A percentile compares a stretch with the other conserved stretches of the same genome.
Conservation (phyloP, 108 stramenopile species). For the Nannochloropsis gaditana region DNA sequence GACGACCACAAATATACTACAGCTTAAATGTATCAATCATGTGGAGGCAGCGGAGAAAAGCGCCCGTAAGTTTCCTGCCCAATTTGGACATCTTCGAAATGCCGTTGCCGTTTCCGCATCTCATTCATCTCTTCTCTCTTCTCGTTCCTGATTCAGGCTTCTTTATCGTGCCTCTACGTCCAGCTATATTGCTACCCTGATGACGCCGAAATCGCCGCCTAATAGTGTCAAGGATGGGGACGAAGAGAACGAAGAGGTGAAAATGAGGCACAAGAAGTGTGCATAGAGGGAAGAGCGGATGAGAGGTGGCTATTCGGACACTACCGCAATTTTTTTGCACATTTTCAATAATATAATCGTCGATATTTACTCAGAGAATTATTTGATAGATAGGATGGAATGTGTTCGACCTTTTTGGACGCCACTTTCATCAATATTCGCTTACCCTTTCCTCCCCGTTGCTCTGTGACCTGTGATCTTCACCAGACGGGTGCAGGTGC, state of each 20-base stretch:
- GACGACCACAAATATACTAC: no score
- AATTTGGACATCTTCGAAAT: background rate
- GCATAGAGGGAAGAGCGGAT: background rate
- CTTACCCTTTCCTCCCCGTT: no score
- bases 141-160: background rate
- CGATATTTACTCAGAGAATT: no score
- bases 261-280: background rate
- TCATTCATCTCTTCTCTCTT: background rate
- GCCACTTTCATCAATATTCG: no score
- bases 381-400: no score
- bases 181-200: background rate
- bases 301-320: no score
- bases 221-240: background rate
- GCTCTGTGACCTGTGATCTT: no score
- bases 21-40: background rate
- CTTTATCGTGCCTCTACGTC: background rate
- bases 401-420: no score
- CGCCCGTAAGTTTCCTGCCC: background rate
- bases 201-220: background rate
- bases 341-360: no score
- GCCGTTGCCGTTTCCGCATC: background rate
- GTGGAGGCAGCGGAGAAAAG: background rate
- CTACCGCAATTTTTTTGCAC: no score
- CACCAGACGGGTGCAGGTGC: no score
- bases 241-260: background rate